Percentiles rank a stretch among this genome's conserved stretches.
These are phyloP conservation scores for Talaromyces sp. DNA, from an alignment of 2,329 filamentous ascomycete genomes.

Conservation along the genomic window DNA sequence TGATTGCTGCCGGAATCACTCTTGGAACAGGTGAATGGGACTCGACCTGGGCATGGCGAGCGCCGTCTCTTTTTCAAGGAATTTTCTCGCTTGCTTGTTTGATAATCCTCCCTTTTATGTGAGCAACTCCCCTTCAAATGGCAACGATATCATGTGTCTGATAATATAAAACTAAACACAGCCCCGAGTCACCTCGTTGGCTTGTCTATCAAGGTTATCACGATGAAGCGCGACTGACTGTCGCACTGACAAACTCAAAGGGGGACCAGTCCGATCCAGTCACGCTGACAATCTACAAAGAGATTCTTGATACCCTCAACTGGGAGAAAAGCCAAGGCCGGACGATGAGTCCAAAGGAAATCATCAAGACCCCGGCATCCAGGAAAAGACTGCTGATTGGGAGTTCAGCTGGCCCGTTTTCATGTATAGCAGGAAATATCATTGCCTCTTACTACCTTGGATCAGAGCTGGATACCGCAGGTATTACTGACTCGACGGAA, in stretches of 20 bases:
- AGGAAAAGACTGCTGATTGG: conserved; percentile 38
- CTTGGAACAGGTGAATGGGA: conserved; percentile 39
- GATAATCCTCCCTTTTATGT: conserved; percentile 40
- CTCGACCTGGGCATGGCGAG: conserved; percentile 45
- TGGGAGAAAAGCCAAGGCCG: conserved; percentile 42
- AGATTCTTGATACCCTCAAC: conserved; percentile 46
- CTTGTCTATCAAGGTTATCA: conserved; percentile 38
- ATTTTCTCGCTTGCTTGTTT: conserved; percentile 38
- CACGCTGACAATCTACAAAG: conserved; percentile 38
- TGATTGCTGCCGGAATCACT: conserved; percentile 48
- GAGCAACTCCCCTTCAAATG: neutral
- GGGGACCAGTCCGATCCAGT: conserved; percentile 39
- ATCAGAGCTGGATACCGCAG: conserved; percentile 42
- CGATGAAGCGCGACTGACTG: conserved; percentile 38
- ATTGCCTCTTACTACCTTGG: conserved; percentile 42
- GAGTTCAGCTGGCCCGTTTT: conserved; percentile 31
- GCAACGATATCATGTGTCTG: neutral
- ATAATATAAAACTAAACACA: neutral
- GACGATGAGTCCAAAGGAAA: conserved; percentile 33
- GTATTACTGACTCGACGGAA: conserved; percentile 39
- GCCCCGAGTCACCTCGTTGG: conserved; percentile 47
- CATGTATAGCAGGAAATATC: conserved; percentile 35
- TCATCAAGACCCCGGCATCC: conserved; percentile 32
- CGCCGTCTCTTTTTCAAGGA: conserved; percentile 42
- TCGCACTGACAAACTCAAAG: conserved; percentile 44